Conservation (phyloP, 2,329 filamentous ascomycete species). For the Fusarium floridanum region DNA sequence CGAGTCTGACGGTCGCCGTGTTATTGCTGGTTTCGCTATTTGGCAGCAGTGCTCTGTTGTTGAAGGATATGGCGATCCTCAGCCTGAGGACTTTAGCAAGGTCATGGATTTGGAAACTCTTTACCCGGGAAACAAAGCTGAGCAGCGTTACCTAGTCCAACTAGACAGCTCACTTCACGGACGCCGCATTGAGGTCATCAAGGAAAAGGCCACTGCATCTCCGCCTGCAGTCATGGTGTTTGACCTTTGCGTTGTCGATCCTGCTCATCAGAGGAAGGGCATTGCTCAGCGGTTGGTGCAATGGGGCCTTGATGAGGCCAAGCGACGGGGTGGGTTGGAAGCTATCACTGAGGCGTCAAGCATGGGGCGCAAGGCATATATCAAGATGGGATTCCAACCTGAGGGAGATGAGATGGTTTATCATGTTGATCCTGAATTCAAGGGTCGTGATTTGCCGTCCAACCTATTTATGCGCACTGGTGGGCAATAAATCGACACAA, state of each 20-base stretch:
- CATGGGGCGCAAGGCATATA: slow-evolving; percentile 63
- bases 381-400: slow-evolving; percentile 59
- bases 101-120: slow-evolving; percentile 51
- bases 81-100: slow-evolving; percentile 49
- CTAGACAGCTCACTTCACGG: slow-evolving; percentile 58
- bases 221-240: slow-evolving; percentile 64
- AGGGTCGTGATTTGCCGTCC: slow-evolving; percentile 51
- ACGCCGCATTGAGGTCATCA: slow-evolving; percentile 57
- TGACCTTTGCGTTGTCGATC: slow-evolving; percentile 66
- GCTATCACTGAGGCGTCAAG: slow-evolving; percentile 60
- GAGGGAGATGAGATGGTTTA: slow-evolving; percentile 59
- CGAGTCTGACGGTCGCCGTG: slow-evolving; percentile 45
- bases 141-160: slow-evolving; percentile 62
- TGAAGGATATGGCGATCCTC: slow-evolving; percentile 60
- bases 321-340: slow-evolving; percentile 56
- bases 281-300: slow-evolving; percentile 60
- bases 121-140: slow-evolving; percentile 58
- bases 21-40: slow-evolving; percentile 66
- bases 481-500: slow-evolving; percentile 9
- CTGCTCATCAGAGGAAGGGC: slow-evolving; percentile 64
- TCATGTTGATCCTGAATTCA: slow-evolving; percentile 58
- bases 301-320: slow-evolving; percentile 61
- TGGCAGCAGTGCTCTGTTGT: slow-evolving; percentile 67
- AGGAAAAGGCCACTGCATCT: slow-evolving; percentile 53
- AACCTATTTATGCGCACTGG: slow-evolving; percentile 63